phyloP scores from a whole-genome alignment of 1,139 yeast species.

The Lodderomyces beijingensis region DNA sequence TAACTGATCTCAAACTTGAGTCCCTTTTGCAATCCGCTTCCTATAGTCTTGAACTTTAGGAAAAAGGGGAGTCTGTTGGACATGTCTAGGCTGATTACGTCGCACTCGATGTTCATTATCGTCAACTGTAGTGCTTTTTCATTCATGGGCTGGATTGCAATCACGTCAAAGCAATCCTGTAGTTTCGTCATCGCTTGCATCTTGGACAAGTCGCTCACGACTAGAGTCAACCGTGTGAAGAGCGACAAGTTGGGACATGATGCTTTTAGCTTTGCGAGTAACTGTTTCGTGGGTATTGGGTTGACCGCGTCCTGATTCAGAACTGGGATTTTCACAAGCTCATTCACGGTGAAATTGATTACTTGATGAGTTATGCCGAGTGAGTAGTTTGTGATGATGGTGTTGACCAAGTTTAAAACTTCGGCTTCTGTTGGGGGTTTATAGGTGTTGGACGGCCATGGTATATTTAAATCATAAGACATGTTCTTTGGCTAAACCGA shows the following conservation, averaged over 20 bases:
- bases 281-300: conserved; percentile 30
- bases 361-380: conserved; percentile 75
- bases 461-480: conserved; percentile 70
- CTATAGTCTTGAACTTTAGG: conserved; percentile 77
- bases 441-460: conserved; percentile 68
- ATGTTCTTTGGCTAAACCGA: conserved; percentile 9
- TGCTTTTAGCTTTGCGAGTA: conserved; percentile 20
- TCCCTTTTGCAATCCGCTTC: conserved; percentile 81
- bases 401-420: conserved; percentile 40
- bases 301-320: conserved; percentile 29
- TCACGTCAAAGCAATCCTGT: conserved; percentile 64
- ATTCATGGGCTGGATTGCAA: conserved; percentile 75
- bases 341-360: conserved; percentile 59
- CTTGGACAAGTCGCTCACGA: conserved; percentile 73
- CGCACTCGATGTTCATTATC: conserved; percentile 63
- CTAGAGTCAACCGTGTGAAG: conserved; percentile 69
- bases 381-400: conserved; percentile 51
- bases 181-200: conserved; percentile 65
- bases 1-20: conserved; percentile 78
- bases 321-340: conserved; percentile 54
- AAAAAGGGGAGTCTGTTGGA: conserved; percentile 66
- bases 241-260: conserved; percentile 46
- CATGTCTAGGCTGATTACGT: conserved; percentile 71
- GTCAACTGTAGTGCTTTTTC: conserved; percentile 79
- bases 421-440: conserved; percentile 37